phyloP scores from a whole-genome alignment of 2,329 filamentous ascomycete genomes.

The Paraphoma chrysanthemicola region DNA sequence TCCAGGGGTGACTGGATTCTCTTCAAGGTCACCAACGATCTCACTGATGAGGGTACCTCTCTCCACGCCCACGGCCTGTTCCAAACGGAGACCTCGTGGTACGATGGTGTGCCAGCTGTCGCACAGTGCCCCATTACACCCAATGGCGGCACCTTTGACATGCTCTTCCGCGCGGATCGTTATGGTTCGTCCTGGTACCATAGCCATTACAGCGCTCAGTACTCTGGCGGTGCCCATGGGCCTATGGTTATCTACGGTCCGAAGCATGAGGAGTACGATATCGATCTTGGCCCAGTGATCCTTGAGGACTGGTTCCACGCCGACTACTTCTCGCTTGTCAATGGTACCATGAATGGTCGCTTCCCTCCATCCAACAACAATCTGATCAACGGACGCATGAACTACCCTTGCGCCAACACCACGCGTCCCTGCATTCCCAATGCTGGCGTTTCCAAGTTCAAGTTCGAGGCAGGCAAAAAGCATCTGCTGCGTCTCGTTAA shows the following conservation, averaged over 20 bases:
- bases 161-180: conserved; percentile 36
- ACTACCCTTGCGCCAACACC: conserved; percentile 36
- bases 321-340: conserved; percentile 37
- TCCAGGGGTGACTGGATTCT: conserved; percentile 39
- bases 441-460: conserved; percentile 42
- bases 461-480: conserved; percentile 50
- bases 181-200: conserved; percentile 40
- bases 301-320: conserved; percentile 51
- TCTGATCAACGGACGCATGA: conserved; percentile 29
- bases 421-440: conserved; percentile 32
- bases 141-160: conserved; percentile 24
- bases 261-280: conserved; percentile 45
- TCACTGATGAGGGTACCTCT: conserved; percentile 42
- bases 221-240: conserved; percentile 49
- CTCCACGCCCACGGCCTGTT: conserved; percentile 45
- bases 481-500: conserved; percentile 53
- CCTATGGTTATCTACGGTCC: conserved; percentile 48
- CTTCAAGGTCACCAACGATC: conserved; percentile 36
- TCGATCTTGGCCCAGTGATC: conserved; percentile 49
- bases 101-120: conserved; percentile 46
- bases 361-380: conserved; percentile 28
- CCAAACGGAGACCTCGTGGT: conserved; percentile 43
- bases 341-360: conserved; percentile 32
- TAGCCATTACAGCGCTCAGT: conserved; percentile 46
- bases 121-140: conserved; percentile 46